Evolutionary conservation across 495 filamentous ascomycete species (phyloP).

Genomic region (Diplogelasinospora grovesii): DNA sequence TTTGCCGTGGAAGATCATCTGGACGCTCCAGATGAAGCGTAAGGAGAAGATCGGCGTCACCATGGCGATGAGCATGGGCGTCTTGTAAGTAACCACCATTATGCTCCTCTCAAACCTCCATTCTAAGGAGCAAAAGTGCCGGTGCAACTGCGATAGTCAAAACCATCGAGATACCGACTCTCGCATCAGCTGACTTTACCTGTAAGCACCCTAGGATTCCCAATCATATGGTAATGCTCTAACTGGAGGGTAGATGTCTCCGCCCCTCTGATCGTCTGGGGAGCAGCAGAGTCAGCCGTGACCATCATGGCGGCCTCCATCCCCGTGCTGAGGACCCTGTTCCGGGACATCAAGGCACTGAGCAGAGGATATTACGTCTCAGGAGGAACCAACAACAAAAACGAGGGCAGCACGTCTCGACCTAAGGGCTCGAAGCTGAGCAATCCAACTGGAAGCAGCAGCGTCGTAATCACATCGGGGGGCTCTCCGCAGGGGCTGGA

Average conservation of each 20-base stretch:
- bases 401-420: too few relatives aligned
- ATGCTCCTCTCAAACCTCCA: not conserved
- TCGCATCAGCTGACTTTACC: slow-evolving; percentile 21
- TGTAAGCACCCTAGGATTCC: slow-evolving; percentile 15
- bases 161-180: slow-evolving; percentile 18
- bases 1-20: slow-evolving; percentile 29
- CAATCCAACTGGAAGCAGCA: too few relatives aligned
- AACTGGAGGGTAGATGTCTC: slow-evolving; percentile 14
- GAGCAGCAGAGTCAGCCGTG: slow-evolving; percentile 25
- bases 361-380: slow-evolving; percentile 10
- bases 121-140: slow-evolving; percentile 13
- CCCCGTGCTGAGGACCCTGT: slow-evolving; percentile 28
- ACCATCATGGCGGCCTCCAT: slow-evolving; percentile 35
- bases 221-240: not conserved
- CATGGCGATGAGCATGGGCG: slow-evolving; percentile 35
- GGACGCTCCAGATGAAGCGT: slow-evolving; percentile 26
- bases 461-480: too few relatives aligned
- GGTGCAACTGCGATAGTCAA: slow-evolving; percentile 25
- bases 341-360: slow-evolving; percentile 18
- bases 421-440: too few relatives aligned
- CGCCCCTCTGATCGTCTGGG: slow-evolving; percentile 25
- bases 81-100: slow-evolving; percentile 32
- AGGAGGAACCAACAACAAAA: slow-evolving; percentile 8
- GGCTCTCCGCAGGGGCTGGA: too few relatives aligned
- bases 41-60: slow-evolving; percentile 33